Evolutionary conservation across 2,329 filamentous ascomycete species (phyloP).

Genomic region (Sclerotinia glacialis): DNA sequence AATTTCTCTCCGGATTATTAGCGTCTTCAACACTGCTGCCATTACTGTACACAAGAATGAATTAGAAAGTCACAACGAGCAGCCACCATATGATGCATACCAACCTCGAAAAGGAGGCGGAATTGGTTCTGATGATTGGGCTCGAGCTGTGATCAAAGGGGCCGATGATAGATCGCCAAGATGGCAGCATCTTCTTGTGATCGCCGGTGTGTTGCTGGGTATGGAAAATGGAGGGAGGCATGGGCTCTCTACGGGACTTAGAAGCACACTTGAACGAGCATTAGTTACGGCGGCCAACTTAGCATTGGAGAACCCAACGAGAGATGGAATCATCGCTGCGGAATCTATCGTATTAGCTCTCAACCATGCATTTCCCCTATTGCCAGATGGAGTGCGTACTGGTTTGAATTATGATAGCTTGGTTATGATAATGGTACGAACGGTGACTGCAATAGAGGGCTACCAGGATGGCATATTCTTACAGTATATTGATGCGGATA

Average conservation of each 20-base stretch:
- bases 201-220: conserved; percentile 60
- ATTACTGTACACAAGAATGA: conserved; percentile 40
- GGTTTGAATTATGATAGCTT: conserved; percentile 58
- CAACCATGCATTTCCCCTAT: conserved; percentile 60
- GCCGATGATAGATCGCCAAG: conserved; percentile 57
- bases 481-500: conserved; percentile 59
- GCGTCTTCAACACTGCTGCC: conserved; percentile 55
- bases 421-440: conserved; percentile 55
- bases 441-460: conserved; percentile 59
- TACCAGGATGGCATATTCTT: conserved; percentile 64
- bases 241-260: conserved; percentile 52
- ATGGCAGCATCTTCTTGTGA: conserved; percentile 65
- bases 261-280: conserved; percentile 57
- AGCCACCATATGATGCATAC: conserved; percentile 39
- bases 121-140: conserved; percentile 46
- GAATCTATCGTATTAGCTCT: conserved; percentile 57
- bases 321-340: conserved; percentile 49
- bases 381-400: conserved; percentile 52
- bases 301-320: conserved; percentile 52
- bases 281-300: conserved; percentile 61
- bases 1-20: conserved; percentile 52
- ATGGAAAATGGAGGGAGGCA: conserved; percentile 56
- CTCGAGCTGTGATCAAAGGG: conserved; percentile 42
- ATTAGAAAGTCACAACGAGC: conserved; percentile 28
- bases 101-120: conserved; percentile 47